Conservation (phyloP, 1,139 yeast species). For the Candida mesenterica region DNA sequence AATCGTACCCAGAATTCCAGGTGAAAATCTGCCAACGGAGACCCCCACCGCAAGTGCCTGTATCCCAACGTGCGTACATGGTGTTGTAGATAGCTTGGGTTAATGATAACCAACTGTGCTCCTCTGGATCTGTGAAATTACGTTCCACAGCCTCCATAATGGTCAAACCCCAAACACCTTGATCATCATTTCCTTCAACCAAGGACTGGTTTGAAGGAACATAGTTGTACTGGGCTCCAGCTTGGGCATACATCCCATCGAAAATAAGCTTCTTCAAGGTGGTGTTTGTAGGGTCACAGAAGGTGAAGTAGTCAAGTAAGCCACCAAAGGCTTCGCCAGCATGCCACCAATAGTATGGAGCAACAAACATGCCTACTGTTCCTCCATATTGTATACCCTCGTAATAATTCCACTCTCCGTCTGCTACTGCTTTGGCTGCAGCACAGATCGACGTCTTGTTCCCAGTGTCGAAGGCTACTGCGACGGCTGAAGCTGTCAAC, state of each 20-base stretch:
- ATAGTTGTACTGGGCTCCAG: slow-evolving; percentile 52
- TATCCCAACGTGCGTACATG: slow-evolving; percentile 89
- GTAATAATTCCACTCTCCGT: slow-evolving; percentile 60
- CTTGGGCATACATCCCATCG: slow-evolving; percentile 49
- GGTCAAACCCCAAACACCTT: slow-evolving; percentile 68
- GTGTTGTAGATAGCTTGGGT: slow-evolving; percentile 86
- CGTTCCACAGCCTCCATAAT: slow-evolving; percentile 62
- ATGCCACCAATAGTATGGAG: slow-evolving; percentile 73
- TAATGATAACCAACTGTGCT: slow-evolving; percentile 69
- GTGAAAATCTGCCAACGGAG: slow-evolving; percentile 95
- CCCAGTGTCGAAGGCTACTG: slow-evolving; percentile 21
- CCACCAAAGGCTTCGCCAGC: slow-evolving; percentile 71
- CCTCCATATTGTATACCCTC: slow-evolving; percentile 55
- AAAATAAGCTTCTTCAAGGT: slow-evolving; percentile 39
- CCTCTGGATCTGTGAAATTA: slow-evolving; percentile 50
- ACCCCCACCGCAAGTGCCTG: slow-evolving; percentile 74
- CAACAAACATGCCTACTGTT: slow-evolving; percentile 54
- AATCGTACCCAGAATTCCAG: slow-evolving; percentile 92
- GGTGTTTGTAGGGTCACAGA: slow-evolving; percentile 44
- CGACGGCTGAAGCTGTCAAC: slow-evolving; percentile 12
- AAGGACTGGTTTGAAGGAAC: slow-evolving; percentile 59
- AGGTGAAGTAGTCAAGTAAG: slow-evolving; percentile 50
- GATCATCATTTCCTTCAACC: slow-evolving; percentile 72
- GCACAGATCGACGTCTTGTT: slow-evolving; percentile 41
- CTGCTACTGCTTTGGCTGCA: slow-evolving; percentile 47